Percentiles rank a stretch among this genome's conserved stretches.
phyloP scores from a whole-genome alignment of 768 basidiomycete genomes.

The Amanita jacksonii region DNA sequence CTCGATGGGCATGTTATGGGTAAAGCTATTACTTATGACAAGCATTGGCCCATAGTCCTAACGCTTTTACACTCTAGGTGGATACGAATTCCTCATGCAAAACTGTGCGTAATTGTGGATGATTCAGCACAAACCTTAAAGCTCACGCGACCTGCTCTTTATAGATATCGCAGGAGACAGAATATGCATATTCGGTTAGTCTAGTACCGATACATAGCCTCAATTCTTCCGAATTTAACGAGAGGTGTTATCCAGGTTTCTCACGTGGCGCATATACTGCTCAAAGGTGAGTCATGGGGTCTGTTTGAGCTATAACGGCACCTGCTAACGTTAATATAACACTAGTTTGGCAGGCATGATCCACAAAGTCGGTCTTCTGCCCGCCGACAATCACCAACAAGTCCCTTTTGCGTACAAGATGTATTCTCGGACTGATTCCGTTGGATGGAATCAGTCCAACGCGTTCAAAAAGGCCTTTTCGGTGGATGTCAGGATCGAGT shows the following conservation, averaged over 20 bases:
- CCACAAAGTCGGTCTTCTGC: constrained; percentile 41
- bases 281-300: constrained; percentile 31
- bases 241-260: too few species aligned
- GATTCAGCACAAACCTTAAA: neutral
- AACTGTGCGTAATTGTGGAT: constrained; percentile 1
- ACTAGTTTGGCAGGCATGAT: constrained; percentile 45
- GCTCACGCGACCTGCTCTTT: too few species aligned
- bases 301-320: too few species aligned
- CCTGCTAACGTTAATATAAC: too few species aligned
- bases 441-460: too few species aligned
- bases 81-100: constrained; percentile 9
- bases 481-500: constrained; percentile 4
- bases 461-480: constrained; percentile 28
- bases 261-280: constrained; percentile 61
- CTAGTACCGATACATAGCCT: neutral
- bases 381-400: constrained; percentile 41
- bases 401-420: constrained; percentile 8
- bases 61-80: too few species aligned
- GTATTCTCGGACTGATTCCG: too few species aligned
- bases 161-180: constrained; percentile 32
- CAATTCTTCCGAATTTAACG: neutral
- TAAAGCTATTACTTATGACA: constrained; percentile 10
- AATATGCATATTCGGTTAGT: constrained; percentile 51
- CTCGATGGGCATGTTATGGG: constrained; percentile 44
- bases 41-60: neutral